phyloP scores from a whole-genome alignment of 148 eudicot genomes.

The Rhododendron griersonianum region DNA sequence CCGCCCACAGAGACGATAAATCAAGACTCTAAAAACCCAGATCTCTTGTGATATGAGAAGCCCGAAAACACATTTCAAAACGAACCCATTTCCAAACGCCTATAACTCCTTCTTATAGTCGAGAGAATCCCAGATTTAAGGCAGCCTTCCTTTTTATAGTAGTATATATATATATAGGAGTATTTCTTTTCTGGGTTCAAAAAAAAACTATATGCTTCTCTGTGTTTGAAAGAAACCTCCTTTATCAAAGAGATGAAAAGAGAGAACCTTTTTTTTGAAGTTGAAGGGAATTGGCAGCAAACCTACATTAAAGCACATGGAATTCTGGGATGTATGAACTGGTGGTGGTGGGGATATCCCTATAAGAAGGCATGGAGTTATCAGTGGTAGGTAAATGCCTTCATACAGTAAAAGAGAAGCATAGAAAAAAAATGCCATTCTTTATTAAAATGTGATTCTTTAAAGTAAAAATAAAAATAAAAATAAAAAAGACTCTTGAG shows the following conservation, averaged over 20 bases:
- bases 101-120: conserved; percentile 5
- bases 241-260: neutral
- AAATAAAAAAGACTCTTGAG: conserved; percentile 11
- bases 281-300: conserved; percentile 16
- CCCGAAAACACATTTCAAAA: conserved; percentile 7
- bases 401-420: conserved; percentile 47
- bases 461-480: neutral
- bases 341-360: conserved; percentile 21
- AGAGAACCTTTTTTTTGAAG: conserved; percentile 7
- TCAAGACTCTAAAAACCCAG: conserved; percentile 10
- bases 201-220: neutral
- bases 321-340: conserved; percentile 18
- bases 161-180: no score
- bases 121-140: neutral
- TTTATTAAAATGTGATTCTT: neutral
- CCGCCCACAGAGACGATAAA: neutral
- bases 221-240: neutral
- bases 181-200: conserved; percentile 13
- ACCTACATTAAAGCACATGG: conserved; percentile 18
- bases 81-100: conserved; percentile 13
- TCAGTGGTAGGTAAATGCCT: conserved; percentile 59
- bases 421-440: conserved; percentile 17
- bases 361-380: conserved; percentile 47
- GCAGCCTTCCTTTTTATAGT: neutral
- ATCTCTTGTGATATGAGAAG: conserved; percentile 16